phyloP scores from a whole-genome alignment of 768 basidiomycete species.

The Phylloporus scabripes region DNA sequence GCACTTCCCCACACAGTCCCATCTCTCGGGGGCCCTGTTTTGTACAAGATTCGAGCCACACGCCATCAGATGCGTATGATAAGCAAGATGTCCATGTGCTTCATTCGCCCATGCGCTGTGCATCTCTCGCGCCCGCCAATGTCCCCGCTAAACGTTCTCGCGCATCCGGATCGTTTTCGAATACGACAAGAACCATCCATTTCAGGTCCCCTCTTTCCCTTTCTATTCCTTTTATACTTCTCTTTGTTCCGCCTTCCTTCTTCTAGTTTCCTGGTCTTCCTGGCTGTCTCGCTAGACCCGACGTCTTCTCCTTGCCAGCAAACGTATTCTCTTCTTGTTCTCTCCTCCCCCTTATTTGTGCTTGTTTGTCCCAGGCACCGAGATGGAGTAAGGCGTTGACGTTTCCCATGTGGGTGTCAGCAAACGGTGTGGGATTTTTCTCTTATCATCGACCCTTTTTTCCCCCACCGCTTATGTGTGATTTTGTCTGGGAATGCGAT shows the following conservation, averaged over 20 bases:
- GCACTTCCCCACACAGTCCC: conserved; percentile 4
- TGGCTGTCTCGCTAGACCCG: conserved; percentile 2
- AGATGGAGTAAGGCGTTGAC: neutral
- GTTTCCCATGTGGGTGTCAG: conserved; percentile 2
- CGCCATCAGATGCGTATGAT: conserved; percentile 1
- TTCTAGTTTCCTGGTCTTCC: neutral
- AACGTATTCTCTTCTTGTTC: neutral
- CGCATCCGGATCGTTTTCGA: neutral
- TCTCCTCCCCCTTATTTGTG: neutral
- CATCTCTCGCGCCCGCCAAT: neutral
- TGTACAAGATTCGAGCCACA: conserved; percentile 6
- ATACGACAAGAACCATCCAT: neutral
- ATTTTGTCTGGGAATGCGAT: neutral
- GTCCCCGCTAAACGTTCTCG: neutral
- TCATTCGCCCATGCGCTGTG: neutral
- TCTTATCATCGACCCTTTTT: neutral
- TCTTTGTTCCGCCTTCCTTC: neutral
- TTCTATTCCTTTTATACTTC: neutral
- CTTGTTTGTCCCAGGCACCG: conserved; percentile 2
- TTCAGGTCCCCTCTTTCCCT: neutral
- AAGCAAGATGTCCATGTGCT: neutral
- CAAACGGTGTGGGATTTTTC: neutral
- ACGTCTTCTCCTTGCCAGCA: neutral
- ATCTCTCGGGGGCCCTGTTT: conserved; percentile 8
- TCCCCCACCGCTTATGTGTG: neutral